Conservation (phyloP, 1,139 yeast genomes). For the Yamadazyma atlantica region DNA sequence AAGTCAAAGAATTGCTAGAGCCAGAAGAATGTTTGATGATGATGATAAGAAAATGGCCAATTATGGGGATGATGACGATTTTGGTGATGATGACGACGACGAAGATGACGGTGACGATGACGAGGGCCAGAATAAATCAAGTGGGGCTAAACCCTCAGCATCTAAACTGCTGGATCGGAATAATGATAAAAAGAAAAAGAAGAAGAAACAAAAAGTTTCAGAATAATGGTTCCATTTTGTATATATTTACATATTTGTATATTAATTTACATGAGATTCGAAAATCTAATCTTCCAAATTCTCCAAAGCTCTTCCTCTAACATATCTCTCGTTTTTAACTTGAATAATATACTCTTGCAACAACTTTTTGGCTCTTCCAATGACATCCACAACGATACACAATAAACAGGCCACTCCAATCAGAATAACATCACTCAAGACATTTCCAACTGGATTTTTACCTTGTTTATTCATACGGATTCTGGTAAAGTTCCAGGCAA, state of each 20-base stretch:
- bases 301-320: slow-evolving; percentile 60
- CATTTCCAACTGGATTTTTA: no score
- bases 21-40: slow-evolving; percentile 79
- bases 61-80: slow-evolving; percentile 12
- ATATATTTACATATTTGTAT: slow-evolving; percentile 1
- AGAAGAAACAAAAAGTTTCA: slow-evolving; percentile 4
- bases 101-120: slow-evolving; percentile 7
- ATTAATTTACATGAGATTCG: slow-evolving; percentile 2
- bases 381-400: background rate
- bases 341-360: slow-evolving; percentile 32
- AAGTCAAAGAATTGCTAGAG: slow-evolving; percentile 74
- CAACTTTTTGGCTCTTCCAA: background rate
- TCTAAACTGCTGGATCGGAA: background rate
- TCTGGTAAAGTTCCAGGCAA: no score
- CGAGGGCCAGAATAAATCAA: slow-evolving; percentile 1
- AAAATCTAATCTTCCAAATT: slow-evolving; percentile 37
- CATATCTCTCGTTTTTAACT: slow-evolving; percentile 61
- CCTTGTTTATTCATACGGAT: no score
- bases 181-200: slow-evolving; percentile 9
- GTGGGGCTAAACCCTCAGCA: background rate
- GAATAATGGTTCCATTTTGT: background rate
- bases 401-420: background rate
- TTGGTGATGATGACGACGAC: slow-evolving; percentile 6
- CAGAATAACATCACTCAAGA: no score
- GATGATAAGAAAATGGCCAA: slow-evolving; percentile 25